Evolutionary conservation across 495 filamentous ascomycete species (phyloP), one percentile per base, ranked within the genome.

Genomic region (Penicillium subrubescens): DNA sequence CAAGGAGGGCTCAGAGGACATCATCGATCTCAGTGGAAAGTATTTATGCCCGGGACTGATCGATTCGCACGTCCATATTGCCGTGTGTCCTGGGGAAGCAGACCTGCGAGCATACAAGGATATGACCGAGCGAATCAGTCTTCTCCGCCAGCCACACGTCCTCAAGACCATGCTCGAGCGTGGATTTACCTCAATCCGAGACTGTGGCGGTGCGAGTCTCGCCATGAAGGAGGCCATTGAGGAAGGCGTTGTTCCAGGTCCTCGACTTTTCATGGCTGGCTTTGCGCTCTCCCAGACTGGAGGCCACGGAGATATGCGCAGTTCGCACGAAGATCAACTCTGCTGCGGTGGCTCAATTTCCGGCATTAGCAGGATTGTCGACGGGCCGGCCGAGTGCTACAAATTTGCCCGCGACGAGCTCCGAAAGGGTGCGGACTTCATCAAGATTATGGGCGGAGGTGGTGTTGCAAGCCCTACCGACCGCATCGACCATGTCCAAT

Each of bases 31-130:
- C 5, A 68, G 68, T 0, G 80, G 79, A 17, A 79, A 78, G 44
- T 87, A 81, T 59, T 52, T 87, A 0, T 81, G 81, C 25, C 85
- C 85, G 0, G 86, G 85, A 5, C 71, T 88, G 3, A 85, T 87
- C n/a, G 86, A 88, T 69, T 79, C 77, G 66, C 86, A 88, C 62
- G 84, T 87, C 8, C 86, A 88, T 55, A 72, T 88, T 46, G 70
- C 73, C 11, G 75, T 83, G 76, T 75, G 0, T n/a, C 81, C 82
- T 0, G 80, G 82, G n/a, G 71, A 76, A 31, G 59, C 64, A 41
- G 62, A 62, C 14, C 57, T 79, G 17, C 69, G 63, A 5, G 63
- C 66, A 35, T 69, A 69, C 31, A 66, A 60, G 5, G 65, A 75
- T 17, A 66, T 73, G 70, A 51, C 64, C 12, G 41, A 73, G 50